Evolutionary conservation across 352 stramenopile species (phyloP), one percentile per base, ranked within the genome.

Genomic region (Thalassiosira delicatula): DNA sequence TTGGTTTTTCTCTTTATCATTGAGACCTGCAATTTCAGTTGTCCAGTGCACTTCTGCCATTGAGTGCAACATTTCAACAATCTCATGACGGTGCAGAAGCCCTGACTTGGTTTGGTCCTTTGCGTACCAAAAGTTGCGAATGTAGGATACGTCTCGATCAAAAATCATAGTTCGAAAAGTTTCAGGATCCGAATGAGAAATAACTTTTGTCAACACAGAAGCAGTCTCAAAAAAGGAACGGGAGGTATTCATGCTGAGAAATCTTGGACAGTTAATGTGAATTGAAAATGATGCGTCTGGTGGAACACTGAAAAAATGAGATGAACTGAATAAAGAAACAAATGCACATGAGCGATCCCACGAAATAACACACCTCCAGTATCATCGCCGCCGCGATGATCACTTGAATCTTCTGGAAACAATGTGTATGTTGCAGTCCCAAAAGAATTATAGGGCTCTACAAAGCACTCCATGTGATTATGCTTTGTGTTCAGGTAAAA

Each of bases 401-500:
- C 37, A 12, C 32, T n/a, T 17, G n/a, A 30, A 54, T 73, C 62
- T 53, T 70, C 14, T 29, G 27, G 14, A 33, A 76, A 72, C 32
- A 59, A 21, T 40, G 63, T 69, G 60, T 86, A 88, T 7, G 42
- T 60, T 14, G 65, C 23, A 42, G 32, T 27, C 21, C 69, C 69
- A 76, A 74, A 88, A 40, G 49, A 65, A 27, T 70, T 54, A 51
- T 68, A 88, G 21, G 76, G 67, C 51, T 88, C 81, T 2, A 88
- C 57, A 44, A 88, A 86, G 19, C 46, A 69, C 23, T 79, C 81
- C 76, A 88, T 83, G 32, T 85, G 53, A 37, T 69, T 72, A 51
- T 88, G 81, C 46, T 76, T 86, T 21, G 76, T 86, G 62, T 88
- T 86, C 12, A 86, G 65, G 70, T 81, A 86, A 49, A 59, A 66